Evolutionary conservation across 345 rosid species (phyloP), one percentile per base, ranked within the genome.

Genomic region (Eucalyptus brandiana): DNA sequence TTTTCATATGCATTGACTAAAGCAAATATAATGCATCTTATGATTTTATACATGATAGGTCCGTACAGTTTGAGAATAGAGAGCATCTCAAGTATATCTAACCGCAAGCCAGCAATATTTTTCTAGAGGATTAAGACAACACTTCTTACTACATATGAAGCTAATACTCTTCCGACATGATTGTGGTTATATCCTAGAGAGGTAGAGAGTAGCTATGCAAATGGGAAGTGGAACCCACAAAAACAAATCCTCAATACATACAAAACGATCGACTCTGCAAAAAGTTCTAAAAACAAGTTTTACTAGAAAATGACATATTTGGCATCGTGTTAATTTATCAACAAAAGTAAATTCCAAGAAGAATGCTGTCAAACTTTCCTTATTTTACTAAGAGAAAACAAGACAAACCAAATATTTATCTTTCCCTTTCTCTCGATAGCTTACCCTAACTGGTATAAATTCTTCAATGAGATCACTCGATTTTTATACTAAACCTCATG

Each of bases 1-100:
- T 37, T 72, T 72, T 37, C 14, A 37, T 6, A 72, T 37, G 9
- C 0, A 0, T 9, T 1, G 0, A 10, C 12, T 34, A 32, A 32
- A 32, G 24, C 6, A 2, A 32, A 69, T 34, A 18, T 37, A 9
- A 72, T 72, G 28, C 15, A 72, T 72, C 26, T 72, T 72, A 19
- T 2, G 13, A 34, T 19, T 19, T 19, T 9, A 37, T 3, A 19
- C 37, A 2, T 19, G 28, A 21, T 19, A 18, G 2, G 81, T 65
- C 19, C 9, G 1, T 30, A 15, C 9, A n/a, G 1, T 72, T 37
- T 37, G 8, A 37, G 14, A 19, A 72, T 37, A 37, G 28, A 2
- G 44, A 72, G 45, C 10, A 26, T 34, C 34, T 34, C 14, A 0
- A 34, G 1, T 72, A 34, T 42, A 72, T 72, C 8, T 37, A 0